Conservation (phyloP, 2,329 filamentous ascomycete species). For the Geosmithia morbida region DNA sequence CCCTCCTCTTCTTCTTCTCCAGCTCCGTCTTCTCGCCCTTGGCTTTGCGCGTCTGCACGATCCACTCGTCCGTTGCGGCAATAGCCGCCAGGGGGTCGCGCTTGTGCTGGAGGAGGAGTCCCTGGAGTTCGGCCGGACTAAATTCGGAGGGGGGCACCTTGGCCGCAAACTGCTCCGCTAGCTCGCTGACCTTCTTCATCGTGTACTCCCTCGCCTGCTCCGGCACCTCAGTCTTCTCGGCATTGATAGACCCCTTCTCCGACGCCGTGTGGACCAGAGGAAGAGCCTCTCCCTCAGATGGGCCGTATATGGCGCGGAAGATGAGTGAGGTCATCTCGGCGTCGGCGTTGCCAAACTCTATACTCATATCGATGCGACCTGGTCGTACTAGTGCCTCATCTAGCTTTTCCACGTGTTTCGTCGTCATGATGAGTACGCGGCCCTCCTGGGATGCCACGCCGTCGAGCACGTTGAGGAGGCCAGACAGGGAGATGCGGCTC, state of each 20-base stretch:
- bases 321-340: slow-evolving; percentile 34
- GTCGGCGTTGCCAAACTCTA: slow-evolving; percentile 42
- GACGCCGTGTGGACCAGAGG: slow-evolving; percentile 5
- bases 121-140: slow-evolving; percentile 46
- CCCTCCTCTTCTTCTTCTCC: slow-evolving; percentile 24
- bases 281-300: slow-evolving; percentile 23
- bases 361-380: slow-evolving; percentile 44
- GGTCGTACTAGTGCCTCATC: slow-evolving; percentile 49
- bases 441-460: slow-evolving; percentile 53
- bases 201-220: slow-evolving; percentile 10
- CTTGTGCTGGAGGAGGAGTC: slow-evolving; percentile 42
- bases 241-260: slow-evolving; percentile 12
- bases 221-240: slow-evolving; percentile 12
- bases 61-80: slow-evolving; percentile 30
- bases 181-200: slow-evolving; percentile 22
- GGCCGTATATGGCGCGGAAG: slow-evolving; percentile 43
- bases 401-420: slow-evolving; percentile 47
- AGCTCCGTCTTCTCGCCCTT: slow-evolving; percentile 29
- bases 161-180: slow-evolving; percentile 33
- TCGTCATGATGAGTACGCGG: slow-evolving; percentile 50
- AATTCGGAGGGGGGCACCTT: slow-evolving; percentile 40
- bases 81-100: slow-evolving; percentile 32
- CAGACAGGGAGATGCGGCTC: slow-evolving; percentile 51
- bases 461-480: slow-evolving; percentile 69
- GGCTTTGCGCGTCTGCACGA: slow-evolving; percentile 31